Percentiles rank a stretch among this genome's conserved stretches.
Evolutionary conservation across 2,329 filamentous ascomycete genomes (phyloP).

Genomic region (Curvularia eragrostidis): DNA sequence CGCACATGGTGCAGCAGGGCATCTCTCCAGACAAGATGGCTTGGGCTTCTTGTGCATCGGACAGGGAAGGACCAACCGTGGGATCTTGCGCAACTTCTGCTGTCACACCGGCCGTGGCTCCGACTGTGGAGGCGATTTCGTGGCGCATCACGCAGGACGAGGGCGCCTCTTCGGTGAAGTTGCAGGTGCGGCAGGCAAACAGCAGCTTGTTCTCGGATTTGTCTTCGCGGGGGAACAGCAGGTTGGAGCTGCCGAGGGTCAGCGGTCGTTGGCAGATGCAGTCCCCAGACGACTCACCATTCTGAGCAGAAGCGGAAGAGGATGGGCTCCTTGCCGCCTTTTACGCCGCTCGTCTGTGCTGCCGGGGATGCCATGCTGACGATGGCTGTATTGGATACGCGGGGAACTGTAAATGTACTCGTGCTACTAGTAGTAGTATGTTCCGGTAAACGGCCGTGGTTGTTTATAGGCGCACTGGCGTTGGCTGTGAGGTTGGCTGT

Average conservation of each 20-base stretch:
- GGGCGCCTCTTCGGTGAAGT: conserved; percentile 84
- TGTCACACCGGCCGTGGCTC: conserved; percentile 95
- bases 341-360: conserved; percentile 43
- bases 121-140: conserved; percentile 86
- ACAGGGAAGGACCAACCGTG: conserved; percentile 78
- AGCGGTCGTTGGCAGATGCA: conserved; percentile 8
- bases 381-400: background rate
- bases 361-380: conserved; percentile 48
- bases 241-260: conserved; percentile 73
- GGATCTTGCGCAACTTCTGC: conserved; percentile 97
- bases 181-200: conserved; percentile 95
- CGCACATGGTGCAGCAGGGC: conserved; percentile 65
- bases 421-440: too few relatives aligned
- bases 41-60: conserved; percentile 40
- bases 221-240: conserved; percentile 97
- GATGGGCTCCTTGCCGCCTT: conserved; percentile 71
- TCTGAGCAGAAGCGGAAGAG: conserved; percentile 98
- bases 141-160: conserved; percentile 96
- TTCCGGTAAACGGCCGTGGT: background rate
- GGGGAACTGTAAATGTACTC: background rate
- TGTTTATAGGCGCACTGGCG: background rate
- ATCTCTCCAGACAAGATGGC: conserved; percentile 36
- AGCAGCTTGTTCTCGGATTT: conserved; percentile 81
- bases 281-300: conserved; percentile 64
- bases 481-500: too few relatives aligned